These are phyloP conservation scores for Apiotrichum sp. DNA, from an alignment of 1,284 basidiomycete species.

Conservation along the genomic window DNA sequence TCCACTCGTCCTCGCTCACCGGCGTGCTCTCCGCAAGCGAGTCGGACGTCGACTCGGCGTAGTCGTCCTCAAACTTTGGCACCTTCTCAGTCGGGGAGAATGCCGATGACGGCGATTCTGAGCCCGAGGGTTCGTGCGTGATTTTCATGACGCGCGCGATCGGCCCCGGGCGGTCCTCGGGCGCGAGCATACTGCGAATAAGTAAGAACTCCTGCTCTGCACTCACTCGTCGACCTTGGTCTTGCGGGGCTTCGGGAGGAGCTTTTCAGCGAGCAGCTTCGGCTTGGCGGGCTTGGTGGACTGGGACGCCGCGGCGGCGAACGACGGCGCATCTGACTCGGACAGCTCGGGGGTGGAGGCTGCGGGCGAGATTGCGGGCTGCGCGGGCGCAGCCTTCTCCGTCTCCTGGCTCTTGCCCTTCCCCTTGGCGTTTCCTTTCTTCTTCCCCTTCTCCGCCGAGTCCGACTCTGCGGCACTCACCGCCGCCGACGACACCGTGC, in stretches of 20 bases:
- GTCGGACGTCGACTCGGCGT: slow-evolving; percentile 16
- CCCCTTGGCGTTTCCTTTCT: background rate
- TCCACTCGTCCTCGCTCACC: slow-evolving; percentile 31
- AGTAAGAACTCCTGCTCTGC: slow-evolving; percentile 5
- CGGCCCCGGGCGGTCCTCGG: slow-evolving; percentile 33
- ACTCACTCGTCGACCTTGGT: slow-evolving; percentile 45
- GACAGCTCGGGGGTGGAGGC: slow-evolving; percentile 1
- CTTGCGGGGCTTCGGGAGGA: slow-evolving; percentile 37
- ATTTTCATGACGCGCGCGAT: slow-evolving; percentile 43
- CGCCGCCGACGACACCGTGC: background rate
- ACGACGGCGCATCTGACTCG: slow-evolving; percentile 10
- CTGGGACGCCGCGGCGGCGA: slow-evolving; percentile 8
- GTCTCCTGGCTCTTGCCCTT: slow-evolving; percentile 11
- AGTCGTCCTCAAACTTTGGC: slow-evolving; percentile 25
- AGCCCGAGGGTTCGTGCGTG: slow-evolving; percentile 3
- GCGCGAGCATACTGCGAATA: slow-evolving; percentile 38
- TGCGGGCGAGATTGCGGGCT: background rate
- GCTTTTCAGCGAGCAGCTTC: slow-evolving; percentile 40
- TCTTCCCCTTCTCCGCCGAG: slow-evolving; percentile 9
- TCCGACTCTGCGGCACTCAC: slow-evolving; percentile 6
- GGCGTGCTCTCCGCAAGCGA: slow-evolving; percentile 7
- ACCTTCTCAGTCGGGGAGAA: slow-evolving; percentile 2
- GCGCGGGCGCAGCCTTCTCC: background rate
- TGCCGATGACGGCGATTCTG: background rate
- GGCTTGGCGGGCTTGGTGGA: slow-evolving; percentile 18